Conservation (phyloP, 192 early-diverging fungal genomes). For the Coemansia sp. region DNA sequence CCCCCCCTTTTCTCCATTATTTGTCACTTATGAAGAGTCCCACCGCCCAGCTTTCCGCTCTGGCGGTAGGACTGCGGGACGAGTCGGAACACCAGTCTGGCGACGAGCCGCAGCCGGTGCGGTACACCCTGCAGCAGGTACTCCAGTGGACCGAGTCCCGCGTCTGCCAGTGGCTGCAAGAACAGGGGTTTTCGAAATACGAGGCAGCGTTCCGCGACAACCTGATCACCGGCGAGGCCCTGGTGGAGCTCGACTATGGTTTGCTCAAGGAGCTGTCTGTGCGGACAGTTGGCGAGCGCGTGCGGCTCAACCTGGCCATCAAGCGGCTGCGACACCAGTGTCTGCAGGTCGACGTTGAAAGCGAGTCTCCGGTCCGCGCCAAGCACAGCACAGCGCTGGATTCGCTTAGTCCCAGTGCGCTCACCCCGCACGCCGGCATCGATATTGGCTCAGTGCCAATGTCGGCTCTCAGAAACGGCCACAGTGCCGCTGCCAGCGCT, state of each 20-base stretch:
- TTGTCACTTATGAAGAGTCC: conserved; percentile 26
- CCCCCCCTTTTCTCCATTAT: background rate
- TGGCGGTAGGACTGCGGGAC: conserved; percentile 15
- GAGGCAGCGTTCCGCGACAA: conserved; percentile 61
- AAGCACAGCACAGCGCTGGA: conserved; percentile 3
- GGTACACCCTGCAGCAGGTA: conserved; percentile 52
- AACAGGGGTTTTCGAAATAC: conserved; percentile 55
- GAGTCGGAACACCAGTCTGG: conserved; percentile 5
- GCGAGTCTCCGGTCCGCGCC: conserved; percentile 10
- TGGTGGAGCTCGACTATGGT: conserved; percentile 80
- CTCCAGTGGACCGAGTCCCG: conserved; percentile 53
- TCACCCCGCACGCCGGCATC: conserved; percentile 6
- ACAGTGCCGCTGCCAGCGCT: conserved; percentile 9
- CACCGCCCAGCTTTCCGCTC: conserved; percentile 17
- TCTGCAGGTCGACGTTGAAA: conserved; percentile 30
- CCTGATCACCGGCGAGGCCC: conserved; percentile 74
- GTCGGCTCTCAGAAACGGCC: conserved; percentile 26
- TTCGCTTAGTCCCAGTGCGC: background rate
- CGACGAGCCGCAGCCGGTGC: conserved; percentile 1
- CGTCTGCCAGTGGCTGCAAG: conserved; percentile 56
- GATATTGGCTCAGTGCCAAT: conserved; percentile 15
- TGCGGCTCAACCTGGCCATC: conserved; percentile 74
- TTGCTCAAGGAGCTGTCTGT: conserved; percentile 81
- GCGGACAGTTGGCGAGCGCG: conserved; percentile 75
- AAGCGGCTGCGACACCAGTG: conserved; percentile 67